Conservation (phyloP, 192 early-diverging fungal species). For the Backusella luteola region DNA sequence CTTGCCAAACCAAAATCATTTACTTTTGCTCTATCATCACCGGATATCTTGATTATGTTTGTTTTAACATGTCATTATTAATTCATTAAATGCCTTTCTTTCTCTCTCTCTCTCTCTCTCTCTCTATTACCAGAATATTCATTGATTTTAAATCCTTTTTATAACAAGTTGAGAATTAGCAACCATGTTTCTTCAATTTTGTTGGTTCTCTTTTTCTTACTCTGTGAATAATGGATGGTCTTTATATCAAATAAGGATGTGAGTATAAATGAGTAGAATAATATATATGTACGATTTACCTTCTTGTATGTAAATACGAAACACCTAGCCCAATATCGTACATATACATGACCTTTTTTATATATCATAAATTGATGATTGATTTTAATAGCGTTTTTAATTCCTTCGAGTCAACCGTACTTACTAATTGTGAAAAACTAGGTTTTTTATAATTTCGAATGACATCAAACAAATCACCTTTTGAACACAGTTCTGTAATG, state of each 20-base stretch:
- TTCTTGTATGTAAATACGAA: slow-evolving; percentile 66
- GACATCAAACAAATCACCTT: slow-evolving; percentile 74
- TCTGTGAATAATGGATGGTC: slow-evolving; percentile 67
- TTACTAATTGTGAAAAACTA: slow-evolving; percentile 52
- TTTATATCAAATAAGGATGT: neutral
- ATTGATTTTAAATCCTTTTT: slow-evolving; percentile 72
- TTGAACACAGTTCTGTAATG: slow-evolving; percentile 70
- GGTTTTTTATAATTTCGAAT: slow-evolving; percentile 62
- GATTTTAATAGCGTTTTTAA: neutral
- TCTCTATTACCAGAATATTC: slow-evolving; percentile 58
- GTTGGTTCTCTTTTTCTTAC: slow-evolving; percentile 29
- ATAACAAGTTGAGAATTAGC: neutral
- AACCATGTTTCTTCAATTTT: neutral
- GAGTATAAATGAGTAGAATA: neutral
- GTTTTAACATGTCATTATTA: neutral
- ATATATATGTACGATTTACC: slow-evolving; percentile 12
- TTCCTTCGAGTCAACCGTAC: neutral
- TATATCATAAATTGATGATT: neutral
- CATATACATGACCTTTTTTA: slow-evolving; percentile 61
- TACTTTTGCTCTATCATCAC: slow-evolving; percentile 68
- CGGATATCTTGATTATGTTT: slow-evolving; percentile 35
- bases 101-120: neutral
- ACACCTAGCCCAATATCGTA: slow-evolving; percentile 72
- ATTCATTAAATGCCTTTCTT: neutral
- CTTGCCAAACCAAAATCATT: slow-evolving; percentile 79